Evolutionary conservation across 2,329 filamentous ascomycete species (phyloP), one percentile per base, ranked within the genome.

Genomic region (Colletotrichum sp.): DNA sequence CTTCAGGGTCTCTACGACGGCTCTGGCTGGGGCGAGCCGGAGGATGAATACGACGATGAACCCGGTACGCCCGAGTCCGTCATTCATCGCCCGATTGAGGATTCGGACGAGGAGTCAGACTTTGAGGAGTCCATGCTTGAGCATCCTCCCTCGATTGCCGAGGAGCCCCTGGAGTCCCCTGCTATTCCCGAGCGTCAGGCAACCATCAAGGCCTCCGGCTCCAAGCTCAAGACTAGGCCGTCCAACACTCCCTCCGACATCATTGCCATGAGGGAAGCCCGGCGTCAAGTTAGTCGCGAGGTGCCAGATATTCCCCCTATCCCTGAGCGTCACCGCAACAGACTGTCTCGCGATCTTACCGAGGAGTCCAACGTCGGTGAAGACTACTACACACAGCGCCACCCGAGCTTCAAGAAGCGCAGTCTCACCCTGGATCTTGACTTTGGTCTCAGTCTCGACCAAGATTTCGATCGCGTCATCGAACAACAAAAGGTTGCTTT

Each of bases 401-500:
- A 94, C 78, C 90, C 92, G 59, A 96, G 94, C 84, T 92, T 96
- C 79, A 94, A 96, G 84, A 94, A 95, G 80, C 91, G 95, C 65
- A 96, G 97, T 80, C 90, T 98, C 77, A 95, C 95, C 9, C 87
- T 97, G 78, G 92, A 94, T 81, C 92, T 96, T 77, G 95, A 96
- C 81, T 90, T 97, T 71, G 95, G 95, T 76, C 92, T 98, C 77
- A 96, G 95, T 78, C 90, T 98, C 61, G 95, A 98, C 81, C 92
- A 94, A 80, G 97, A 98, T 83, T 98, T 98, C 85, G 96, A 98
- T 81, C 92, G 96, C 76, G 95, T 98, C 71, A 97, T 98, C 80
- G 96, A 98, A 87, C 91, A 93, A 83, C 96, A 98, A 94, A 98
- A 98, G 96, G 96, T 98, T 90, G 88, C 88, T 86, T 91, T 90